Evolutionary conservation across 139 green algal genomes (phyloP), one percentile per base, ranked within the genome.

Genomic region (Chlamydomonas sp.): DNA sequence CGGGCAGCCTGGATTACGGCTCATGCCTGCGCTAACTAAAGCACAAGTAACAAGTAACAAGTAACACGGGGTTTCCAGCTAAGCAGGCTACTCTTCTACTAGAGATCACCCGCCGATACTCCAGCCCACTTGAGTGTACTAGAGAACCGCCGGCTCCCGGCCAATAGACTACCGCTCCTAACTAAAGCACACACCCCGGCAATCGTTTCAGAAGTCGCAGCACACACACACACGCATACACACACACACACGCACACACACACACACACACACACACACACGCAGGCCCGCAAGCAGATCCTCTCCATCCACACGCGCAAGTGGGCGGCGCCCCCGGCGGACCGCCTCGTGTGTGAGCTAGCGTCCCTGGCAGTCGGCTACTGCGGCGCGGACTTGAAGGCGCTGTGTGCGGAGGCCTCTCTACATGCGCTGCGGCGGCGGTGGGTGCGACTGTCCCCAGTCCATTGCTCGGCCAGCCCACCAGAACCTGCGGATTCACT

Each of bases 311-410:
- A 98, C 83, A 97, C 90, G 2, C 47, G 70, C 35, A 78, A 78
- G 39, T 97, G 92, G 92, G 49, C 74, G 20, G 49, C 88, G 36
- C 85, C 76, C 30, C 92, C 90, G 0, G 1, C 62, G 0, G 28
- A 48, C 13, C 29, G 37, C n/a, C 71, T 96, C 48, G 69, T 84
- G 48, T 67, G 83, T 1, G 83, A 96, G 33, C 80, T 97, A 49
- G 90, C 90, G 1, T 65, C 63, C 2, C 58, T 78, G 5, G 84
- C 65, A 31, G 89, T 90, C 2, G 92, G 92, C 5, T 98, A 97
- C 81, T 96, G 91, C 73, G 92, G 92, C 3, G 92, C 92, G 3
- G 92, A 98, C 83, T 74, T 98, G 31, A 97, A 96, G 84, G 90
- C 90, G 29, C 76, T 98, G 39, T 97, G 90, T 76, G 91, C 92